phyloP scores from a whole-genome alignment of 2,329 filamentous ascomycete species.

The Epichloe sibirici region DNA sequence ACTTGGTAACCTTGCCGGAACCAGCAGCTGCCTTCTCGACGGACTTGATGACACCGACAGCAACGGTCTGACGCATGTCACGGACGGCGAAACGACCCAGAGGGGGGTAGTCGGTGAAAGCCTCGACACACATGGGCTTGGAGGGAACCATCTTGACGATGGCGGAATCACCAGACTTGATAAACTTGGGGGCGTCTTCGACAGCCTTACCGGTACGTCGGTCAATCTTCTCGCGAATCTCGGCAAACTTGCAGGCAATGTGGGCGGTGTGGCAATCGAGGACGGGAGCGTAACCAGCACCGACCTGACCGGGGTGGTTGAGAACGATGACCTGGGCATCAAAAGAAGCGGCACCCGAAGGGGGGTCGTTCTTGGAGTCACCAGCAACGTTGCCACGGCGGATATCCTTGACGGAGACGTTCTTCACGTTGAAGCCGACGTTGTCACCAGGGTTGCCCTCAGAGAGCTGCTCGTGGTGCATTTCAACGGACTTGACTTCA shows the following conservation, averaged over 20 bases:
- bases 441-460: conserved; percentile 99
- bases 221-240: conserved; percentile 99
- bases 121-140: conserved; percentile 99
- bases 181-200: conserved; percentile 91
- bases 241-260: conserved; percentile 99
- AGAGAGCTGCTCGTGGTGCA: conserved; percentile 98
- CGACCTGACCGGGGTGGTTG: conserved; percentile 99
- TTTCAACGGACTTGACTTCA: conserved; percentile 99
- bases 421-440: conserved; percentile 99
- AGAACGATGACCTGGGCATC: conserved; percentile 99
- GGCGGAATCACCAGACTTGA: conserved; percentile 99
- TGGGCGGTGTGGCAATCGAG: conserved; percentile 99
- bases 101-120: conserved; percentile 99
- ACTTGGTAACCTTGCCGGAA: conserved; percentile 58
- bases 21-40: conserved; percentile 52
- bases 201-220: conserved; percentile 98
- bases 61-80: conserved; percentile 89
- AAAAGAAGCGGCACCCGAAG: conserved; percentile 81
- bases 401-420: conserved; percentile 99
- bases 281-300: conserved; percentile 97
- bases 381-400: conserved; percentile 99
- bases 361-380: conserved; percentile 99
- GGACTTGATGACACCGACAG: conserved; percentile 90
- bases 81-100: conserved; percentile 99
- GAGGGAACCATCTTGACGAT: conserved; percentile 99